A percentile compares a stretch with the other conserved stretches of the same genome.
Evolutionary conservation across 331 rosid species (phyloP).

Genomic region (Cydonia oblonga): DNA sequence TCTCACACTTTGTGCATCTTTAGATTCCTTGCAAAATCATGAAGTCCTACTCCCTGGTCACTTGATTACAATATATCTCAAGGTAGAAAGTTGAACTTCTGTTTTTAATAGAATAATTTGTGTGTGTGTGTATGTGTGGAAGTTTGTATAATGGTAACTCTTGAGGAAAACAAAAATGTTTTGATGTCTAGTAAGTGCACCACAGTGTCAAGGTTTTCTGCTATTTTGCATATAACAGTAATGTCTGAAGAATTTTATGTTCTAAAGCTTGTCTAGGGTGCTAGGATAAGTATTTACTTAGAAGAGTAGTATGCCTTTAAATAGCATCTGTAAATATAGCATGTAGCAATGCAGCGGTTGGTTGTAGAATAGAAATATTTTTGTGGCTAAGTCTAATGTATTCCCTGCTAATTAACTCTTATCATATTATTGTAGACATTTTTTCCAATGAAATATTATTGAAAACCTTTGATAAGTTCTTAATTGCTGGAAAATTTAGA

Average conservation of each 20-base stretch:
- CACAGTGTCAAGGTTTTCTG: not conserved
- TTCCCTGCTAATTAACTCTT: not conserved
- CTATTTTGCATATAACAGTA: not conserved
- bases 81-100: constrained; percentile 38
- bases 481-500: too few relatives aligned
- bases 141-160: not conserved
- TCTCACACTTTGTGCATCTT: constrained; percentile 1
- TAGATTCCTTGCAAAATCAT: constrained; percentile 91
- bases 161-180: not conserved
- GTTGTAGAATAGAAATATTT: not conserved
- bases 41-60: constrained; percentile 94
- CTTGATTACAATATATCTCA: constrained; percentile 72
- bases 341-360: not conserved
- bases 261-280: not conserved
- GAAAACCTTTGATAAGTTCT: too few relatives aligned
- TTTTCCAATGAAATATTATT: too few relatives aligned
- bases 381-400: not conserved
- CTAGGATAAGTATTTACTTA: not conserved
- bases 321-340: not conserved
- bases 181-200: not conserved
- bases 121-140: not conserved
- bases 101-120: not conserved
- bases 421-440: too few relatives aligned
- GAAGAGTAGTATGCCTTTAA: not conserved
- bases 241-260: not conserved